Base-by-base conservation (phyloP, 805 yeast species). In the Cyberlindnera mississippiensis region DNA sequence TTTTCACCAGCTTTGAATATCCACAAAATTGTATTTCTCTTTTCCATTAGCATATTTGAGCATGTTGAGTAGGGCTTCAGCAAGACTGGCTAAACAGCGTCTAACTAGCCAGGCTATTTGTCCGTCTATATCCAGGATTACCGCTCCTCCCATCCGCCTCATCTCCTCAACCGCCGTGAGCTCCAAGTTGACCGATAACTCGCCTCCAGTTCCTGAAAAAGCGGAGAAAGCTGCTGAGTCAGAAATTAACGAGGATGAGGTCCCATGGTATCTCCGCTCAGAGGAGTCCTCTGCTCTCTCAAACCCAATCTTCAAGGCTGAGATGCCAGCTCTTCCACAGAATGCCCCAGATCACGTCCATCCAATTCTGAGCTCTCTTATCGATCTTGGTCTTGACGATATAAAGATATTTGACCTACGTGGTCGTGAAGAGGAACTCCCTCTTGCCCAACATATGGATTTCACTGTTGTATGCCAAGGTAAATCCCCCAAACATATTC, bases 381-480 rank as follows among this genome's bases (percentile, higher is more conserved):
- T 76, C 4, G 60, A 67, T 6, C 80, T 83, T 27, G 95, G 96
- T 9, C 63, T 90, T 29, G 63, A 65, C 4, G 80, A 87, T 42
- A 55, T 90, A 26, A 59, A 66, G 29, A 58, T 89, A 1, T 76
- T 86, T 50, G 96, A 90, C 55, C 63, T 84, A 44, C 67, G 82
- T 28, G 59, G 62, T 6, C 59, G 63, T 9, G 62, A 54, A 3
- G 61, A 55, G 2, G 65, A 51, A 47, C 55, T 66, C 14, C 69
- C 67, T 18, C 67, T 72, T 8, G 63, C 73, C 1, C 61, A 67
- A 28, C 41, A 53, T 17, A 66, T 73, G 9, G 68, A 72, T 41
- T 71, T 75, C 42, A 73, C 80, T 72, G 64, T 91, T 5, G 64
- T 91, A 1, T 75, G 82, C 15, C 76, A 93, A 0, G 96, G 95